Conservation (phyloP, 495 filamentous ascomycete species). For the Pyronema domesticum region DNA sequence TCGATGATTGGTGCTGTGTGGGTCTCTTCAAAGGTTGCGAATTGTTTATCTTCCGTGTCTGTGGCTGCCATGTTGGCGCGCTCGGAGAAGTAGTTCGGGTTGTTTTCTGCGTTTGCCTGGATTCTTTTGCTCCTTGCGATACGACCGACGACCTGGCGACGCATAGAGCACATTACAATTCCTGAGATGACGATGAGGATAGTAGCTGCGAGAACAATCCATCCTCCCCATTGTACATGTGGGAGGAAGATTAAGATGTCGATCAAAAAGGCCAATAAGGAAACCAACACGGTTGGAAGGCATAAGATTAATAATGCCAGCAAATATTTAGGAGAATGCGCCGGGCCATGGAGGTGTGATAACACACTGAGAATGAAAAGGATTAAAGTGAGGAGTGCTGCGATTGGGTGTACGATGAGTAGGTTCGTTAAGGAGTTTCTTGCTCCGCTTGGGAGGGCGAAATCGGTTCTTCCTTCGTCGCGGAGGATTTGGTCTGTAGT, state of each 20-base stretch:
- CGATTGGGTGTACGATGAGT: conserved; percentile 81
- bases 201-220: conserved; percentile 80
- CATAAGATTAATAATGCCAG: conserved; percentile 68
- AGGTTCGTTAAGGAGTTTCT: conserved; percentile 79
- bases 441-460: conserved; percentile 54
- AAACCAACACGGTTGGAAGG: conserved; percentile 66
- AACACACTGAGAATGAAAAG: conserved; percentile 62
- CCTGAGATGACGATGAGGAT: conserved; percentile 69
- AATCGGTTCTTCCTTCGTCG: conserved; percentile 28
- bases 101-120: conserved; percentile 87
- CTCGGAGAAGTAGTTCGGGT: conserved; percentile 37
- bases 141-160: conserved; percentile 74
- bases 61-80: conserved; percentile 28
- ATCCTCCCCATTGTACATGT: conserved; percentile 84
- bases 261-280: conserved; percentile 75
- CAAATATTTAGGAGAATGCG: conserved; percentile 83
- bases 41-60: conserved; percentile 41
- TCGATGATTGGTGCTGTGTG: conserved; percentile 39
- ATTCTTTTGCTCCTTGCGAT: conserved; percentile 86
- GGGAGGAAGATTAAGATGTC: conserved; percentile 95
- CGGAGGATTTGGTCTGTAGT: neutral
- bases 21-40: conserved; percentile 56
- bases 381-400: conserved; percentile 67
- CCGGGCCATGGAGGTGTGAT: conserved; percentile 75
- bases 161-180: conserved; percentile 91